A percentile compares a stretch with the other conserved stretches of the same genome.
phyloP scores from a whole-genome alignment of 371 early-diverging fungal species.

The Mortierella sp. region DNA sequence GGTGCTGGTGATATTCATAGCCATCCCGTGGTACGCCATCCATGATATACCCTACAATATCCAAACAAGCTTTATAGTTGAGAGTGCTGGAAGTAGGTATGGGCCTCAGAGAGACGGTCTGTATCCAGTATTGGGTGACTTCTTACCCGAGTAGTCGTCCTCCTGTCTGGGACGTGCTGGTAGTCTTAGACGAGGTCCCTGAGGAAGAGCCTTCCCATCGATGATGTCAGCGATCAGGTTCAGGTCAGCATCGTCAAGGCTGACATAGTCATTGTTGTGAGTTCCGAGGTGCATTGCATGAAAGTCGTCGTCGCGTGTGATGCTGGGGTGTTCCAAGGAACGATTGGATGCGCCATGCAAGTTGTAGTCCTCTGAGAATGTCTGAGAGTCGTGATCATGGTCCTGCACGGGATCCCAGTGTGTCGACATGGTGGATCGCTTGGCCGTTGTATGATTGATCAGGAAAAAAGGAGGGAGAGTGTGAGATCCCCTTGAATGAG shows the following conservation, averaged over 20 bases:
- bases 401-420: constrained; percentile 40
- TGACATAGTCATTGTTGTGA: constrained; percentile 7
- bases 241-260: not conserved
- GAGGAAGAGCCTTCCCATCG: constrained; percentile 23
- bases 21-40: too few species aligned
- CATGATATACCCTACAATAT: too few species aligned
- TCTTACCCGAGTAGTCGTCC: constrained; percentile 28
- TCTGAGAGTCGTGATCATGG: constrained; percentile 33
- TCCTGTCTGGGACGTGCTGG: constrained; percentile 1
- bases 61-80: too few species aligned
- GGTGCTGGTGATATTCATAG: too few species aligned
- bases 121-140: too few species aligned
- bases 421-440: constrained; percentile 8
- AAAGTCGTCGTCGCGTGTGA: constrained; percentile 40
- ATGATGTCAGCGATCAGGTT: constrained; percentile 37
- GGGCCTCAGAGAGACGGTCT: not conserved
- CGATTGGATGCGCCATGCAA: constrained; percentile 47
- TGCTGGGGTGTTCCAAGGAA: constrained; percentile 38
- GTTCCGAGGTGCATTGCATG: not conserved
- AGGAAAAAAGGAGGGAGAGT: too few species aligned
- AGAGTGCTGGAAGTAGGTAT: too few species aligned
- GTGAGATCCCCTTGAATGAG: too few species aligned
- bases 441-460: not conserved
- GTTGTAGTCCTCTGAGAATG: constrained; percentile 49
- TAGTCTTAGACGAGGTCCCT: not conserved